phyloP scores from a whole-genome alignment of 2,329 filamentous ascomycete genomes.

The Teratosphaeria pseudoeucalypti region DNA sequence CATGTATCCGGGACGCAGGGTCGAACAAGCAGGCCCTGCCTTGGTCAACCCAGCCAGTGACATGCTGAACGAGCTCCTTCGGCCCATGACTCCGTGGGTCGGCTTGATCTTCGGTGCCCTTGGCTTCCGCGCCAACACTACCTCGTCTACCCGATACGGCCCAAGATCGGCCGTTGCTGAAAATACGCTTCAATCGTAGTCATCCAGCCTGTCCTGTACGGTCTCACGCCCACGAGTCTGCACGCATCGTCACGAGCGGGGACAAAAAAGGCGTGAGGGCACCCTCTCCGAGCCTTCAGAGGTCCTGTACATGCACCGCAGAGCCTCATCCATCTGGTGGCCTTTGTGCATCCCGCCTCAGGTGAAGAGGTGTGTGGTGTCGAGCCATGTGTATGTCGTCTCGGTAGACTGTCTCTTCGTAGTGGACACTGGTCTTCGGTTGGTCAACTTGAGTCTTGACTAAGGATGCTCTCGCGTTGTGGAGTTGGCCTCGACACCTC shows the following conservation, averaged over 20 bases:
- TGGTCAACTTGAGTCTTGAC: neutral
- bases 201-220: neutral
- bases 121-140: neutral
- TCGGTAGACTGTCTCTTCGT: neutral
- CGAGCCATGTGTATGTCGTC: neutral
- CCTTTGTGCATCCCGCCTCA: neutral
- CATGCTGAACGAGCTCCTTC: neutral
- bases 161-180: neutral
- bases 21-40: neutral
- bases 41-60: neutral
- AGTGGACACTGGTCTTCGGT: neutral
- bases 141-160: neutral
- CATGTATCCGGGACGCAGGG: neutral
- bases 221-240: neutral
- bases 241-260: neutral
- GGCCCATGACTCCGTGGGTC: neutral
- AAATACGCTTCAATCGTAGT: conserved; percentile 1
- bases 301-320: neutral
- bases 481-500: neutral
- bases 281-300: neutral
- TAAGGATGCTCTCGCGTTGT: neutral
- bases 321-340: neutral
- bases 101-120: neutral
- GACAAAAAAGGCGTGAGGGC: neutral
- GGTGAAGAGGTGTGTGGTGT: neutral